A percentile compares a stretch with the other conserved stretches of the same genome.
phyloP scores from a whole-genome alignment of 768 basidiomycete species.

The Suillus bovinus region DNA sequence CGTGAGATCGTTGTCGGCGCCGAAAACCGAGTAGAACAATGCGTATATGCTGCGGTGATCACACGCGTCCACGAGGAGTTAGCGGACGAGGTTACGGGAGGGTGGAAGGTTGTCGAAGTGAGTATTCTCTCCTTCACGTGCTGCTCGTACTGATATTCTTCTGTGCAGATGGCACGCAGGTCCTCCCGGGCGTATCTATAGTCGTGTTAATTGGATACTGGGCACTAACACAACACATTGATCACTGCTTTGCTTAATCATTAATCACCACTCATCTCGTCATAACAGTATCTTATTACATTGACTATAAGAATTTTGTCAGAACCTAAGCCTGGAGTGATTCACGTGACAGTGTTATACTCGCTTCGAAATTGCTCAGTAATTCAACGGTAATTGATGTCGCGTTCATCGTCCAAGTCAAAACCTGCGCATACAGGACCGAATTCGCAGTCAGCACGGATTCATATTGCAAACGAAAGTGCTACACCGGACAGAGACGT shows the following conservation, averaged over 20 bases:
- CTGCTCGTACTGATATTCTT: background rate
- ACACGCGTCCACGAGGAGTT: slow-evolving; percentile 88
- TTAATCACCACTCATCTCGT: slow-evolving; percentile 33
- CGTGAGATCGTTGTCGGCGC: slow-evolving; percentile 86
- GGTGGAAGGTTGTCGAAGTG: slow-evolving; percentile 98
- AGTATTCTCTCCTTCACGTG: slow-evolving; percentile 21
- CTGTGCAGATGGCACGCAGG: slow-evolving; percentile 48
- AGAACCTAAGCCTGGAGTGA: background rate
- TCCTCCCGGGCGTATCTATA: slow-evolving; percentile 52
- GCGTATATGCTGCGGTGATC: slow-evolving; percentile 88
- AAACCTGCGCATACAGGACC: slow-evolving; percentile 12
- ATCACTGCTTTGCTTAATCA: slow-evolving; percentile 4
- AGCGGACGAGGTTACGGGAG: slow-evolving; percentile 90
- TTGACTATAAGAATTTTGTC: slow-evolving; percentile 24
- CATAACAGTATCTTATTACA: slow-evolving; percentile 31
- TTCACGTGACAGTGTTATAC: background rate
- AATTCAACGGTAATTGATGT: slow-evolving; percentile 19
- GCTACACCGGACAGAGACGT: slow-evolving; percentile 20
- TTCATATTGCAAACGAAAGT: slow-evolving; percentile 21
- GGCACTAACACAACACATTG: slow-evolving; percentile 19
- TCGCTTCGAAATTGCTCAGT: background rate
- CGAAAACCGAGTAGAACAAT: slow-evolving; percentile 90
- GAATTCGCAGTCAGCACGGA: slow-evolving; percentile 18
- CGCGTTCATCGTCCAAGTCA: slow-evolving; percentile 29
- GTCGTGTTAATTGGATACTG: slow-evolving; percentile 9